Evolutionary conservation across 176 grass and related monocot genomes (phyloP).

Genomic region (Pontederia paniculata): DNA sequence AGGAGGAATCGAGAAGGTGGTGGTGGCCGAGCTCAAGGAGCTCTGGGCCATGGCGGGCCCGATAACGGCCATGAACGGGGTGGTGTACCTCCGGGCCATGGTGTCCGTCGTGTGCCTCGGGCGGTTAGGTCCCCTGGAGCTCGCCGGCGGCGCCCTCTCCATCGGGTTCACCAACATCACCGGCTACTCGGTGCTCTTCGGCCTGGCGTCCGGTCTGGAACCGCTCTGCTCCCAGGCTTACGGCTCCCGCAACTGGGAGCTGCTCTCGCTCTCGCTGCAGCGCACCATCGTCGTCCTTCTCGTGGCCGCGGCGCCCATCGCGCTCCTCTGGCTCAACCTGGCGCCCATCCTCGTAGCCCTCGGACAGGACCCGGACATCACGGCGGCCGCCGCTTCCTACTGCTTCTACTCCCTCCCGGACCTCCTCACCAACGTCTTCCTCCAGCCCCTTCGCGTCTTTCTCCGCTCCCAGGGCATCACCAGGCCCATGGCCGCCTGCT

Average conservation of each 20-base stretch:
- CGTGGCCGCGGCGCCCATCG: conserved; percentile 1
- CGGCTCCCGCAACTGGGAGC: neutral
- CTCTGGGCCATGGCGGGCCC: neutral
- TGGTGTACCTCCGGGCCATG: neutral
- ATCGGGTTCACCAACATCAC: conserved; percentile 2
- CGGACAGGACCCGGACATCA: conserved; percentile 8
- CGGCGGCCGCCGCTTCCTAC: neutral
- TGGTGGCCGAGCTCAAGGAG: too few relatives aligned
- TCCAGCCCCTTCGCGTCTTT: conserved; percentile 77
- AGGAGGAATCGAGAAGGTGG: too few relatives aligned
- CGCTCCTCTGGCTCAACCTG: conserved; percentile 8
- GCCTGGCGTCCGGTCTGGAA: conserved; percentile 1
- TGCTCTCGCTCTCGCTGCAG: neutral
- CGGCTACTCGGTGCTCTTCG: conserved; percentile 8
- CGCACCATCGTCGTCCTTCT: conserved; percentile 4
- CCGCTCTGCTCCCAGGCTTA: conserved; percentile 13
- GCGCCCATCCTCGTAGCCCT: neutral
- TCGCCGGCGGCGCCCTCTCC: neutral
- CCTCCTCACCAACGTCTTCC: conserved; percentile 35
- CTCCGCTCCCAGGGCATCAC: conserved; percentile 82
- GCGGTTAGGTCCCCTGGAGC: neutral
- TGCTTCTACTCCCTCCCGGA: conserved; percentile 5
- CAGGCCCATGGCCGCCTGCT: conserved; percentile 38
- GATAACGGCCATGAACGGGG: neutral
- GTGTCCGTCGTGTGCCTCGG: neutral